phyloP scores from a whole-genome alignment of 1,139 yeast genomes.

The Scheffersomyces cryptocercus region DNA sequence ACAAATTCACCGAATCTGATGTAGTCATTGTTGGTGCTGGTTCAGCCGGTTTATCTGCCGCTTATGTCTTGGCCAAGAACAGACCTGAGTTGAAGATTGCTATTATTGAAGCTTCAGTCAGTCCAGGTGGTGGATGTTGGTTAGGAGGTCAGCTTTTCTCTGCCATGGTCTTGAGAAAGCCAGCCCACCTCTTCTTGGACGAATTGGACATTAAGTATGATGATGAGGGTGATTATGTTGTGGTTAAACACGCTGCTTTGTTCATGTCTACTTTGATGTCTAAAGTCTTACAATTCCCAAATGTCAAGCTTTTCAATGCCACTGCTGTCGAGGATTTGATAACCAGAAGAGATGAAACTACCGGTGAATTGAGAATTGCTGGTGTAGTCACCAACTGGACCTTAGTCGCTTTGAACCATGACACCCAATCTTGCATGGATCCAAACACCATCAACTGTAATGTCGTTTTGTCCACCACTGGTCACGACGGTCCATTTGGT shows the following conservation, averaged over 20 bases:
- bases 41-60: constrained; percentile 75
- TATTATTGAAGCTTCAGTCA: constrained; percentile 70
- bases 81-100: constrained; percentile 79
- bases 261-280: constrained; percentile 74
- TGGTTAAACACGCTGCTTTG: constrained; percentile 78
- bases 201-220: constrained; percentile 69
- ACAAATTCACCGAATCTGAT: constrained; percentile 74
- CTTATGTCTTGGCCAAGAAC: constrained; percentile 68
- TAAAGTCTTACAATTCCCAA: constrained; percentile 69
- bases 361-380: constrained; percentile 64
- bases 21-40: constrained; percentile 81
- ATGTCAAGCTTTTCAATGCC: constrained; percentile 76
- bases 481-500: constrained; percentile 85
- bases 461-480: constrained; percentile 71
- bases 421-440: constrained; percentile 80
- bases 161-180: constrained; percentile 80
- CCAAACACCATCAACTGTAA: constrained; percentile 79
- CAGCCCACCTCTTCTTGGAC: constrained; percentile 67
- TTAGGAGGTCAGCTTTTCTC: constrained; percentile 79
- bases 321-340: constrained; percentile 81
- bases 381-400: constrained; percentile 89
- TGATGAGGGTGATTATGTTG: constrained; percentile 80
- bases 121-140: constrained; percentile 85
- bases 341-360: constrained; percentile 59
- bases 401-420: constrained; percentile 73